These are phyloP conservation scores for Metschnikowia arizonensis DNA, from an alignment of 805 yeast genomes.

Conservation along the genomic window DNA sequence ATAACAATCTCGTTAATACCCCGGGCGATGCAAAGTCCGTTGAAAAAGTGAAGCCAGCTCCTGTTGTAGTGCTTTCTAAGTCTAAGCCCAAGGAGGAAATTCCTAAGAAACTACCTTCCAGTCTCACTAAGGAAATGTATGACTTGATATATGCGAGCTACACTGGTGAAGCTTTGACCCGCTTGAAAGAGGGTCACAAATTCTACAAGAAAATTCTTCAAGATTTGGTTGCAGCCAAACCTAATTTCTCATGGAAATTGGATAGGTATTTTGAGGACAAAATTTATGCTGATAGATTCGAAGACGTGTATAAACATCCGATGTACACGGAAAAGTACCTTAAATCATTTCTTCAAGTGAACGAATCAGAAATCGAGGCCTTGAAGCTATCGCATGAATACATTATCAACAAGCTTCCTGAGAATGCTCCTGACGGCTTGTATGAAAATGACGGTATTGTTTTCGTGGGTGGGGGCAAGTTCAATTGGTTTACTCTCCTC, in stretches of 20 bases:
- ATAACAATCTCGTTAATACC: not conserved
- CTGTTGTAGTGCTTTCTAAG: not conserved
- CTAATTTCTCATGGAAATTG: constrained; percentile 38
- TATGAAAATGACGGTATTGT: constrained; percentile 54
- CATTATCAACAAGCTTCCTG: constrained; percentile 46
- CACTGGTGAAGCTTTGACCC: constrained; percentile 6
- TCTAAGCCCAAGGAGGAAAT: not conserved
- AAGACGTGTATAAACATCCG: constrained; percentile 29
- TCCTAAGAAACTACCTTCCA: not conserved
- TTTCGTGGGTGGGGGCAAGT: constrained; percentile 77
- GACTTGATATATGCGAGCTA: constrained; percentile 12
- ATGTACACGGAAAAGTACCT: constrained; percentile 53
- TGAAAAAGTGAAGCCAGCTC: not conserved
- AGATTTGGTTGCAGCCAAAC: constrained; percentile 40
- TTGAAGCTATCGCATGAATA: constrained; percentile 46
- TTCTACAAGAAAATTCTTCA: constrained; percentile 43
- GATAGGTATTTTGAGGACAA: constrained; percentile 36
- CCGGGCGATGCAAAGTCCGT: not conserved
- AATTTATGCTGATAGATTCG: constrained; percentile 26
- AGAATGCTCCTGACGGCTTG: constrained; percentile 30
- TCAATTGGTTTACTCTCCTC: constrained; percentile 65
- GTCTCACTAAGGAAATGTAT: constrained; percentile 9
- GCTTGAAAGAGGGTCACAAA: constrained; percentile 31
- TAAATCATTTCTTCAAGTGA: constrained; percentile 44
- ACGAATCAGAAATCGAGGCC: constrained; percentile 38